Conservation (phyloP, 495 filamentous ascomycete genomes). For the Hypoxylon trugodes region DNA sequence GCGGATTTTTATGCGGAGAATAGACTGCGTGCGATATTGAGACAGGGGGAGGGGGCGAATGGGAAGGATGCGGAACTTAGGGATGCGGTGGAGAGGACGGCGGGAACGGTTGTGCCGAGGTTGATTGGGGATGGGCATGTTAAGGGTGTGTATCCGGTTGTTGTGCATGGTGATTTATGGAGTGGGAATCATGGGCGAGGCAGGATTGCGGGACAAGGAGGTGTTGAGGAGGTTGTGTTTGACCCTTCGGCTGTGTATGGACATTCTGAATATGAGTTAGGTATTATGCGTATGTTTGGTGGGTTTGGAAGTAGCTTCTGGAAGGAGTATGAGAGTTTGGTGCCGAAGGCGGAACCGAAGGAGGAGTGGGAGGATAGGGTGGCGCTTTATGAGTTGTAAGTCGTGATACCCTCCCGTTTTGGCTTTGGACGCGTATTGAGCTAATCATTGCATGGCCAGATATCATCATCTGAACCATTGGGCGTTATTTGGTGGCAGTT, state of each 20-base stretch:
- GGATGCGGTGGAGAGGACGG: constrained; percentile 65
- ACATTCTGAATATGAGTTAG: constrained; percentile 89
- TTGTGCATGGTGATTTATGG: constrained; percentile 93
- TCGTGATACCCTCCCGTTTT: constrained; percentile 28
- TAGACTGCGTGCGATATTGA: constrained; percentile 70
- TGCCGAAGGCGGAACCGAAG: constrained; percentile 81
- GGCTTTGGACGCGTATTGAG: background rate
- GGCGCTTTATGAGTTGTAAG: constrained; percentile 81
- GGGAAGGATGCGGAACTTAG: constrained; percentile 67
- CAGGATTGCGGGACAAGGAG: constrained; percentile 64
- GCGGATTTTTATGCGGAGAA: constrained; percentile 83
- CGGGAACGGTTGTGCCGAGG: constrained; percentile 69
- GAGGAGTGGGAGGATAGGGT: constrained; percentile 86
- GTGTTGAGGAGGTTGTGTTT: constrained; percentile 80
- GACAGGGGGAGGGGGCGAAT: constrained; percentile 64
- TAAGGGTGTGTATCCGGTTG: constrained; percentile 70
- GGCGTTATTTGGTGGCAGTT: constrained; percentile 82
- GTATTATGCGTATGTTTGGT: constrained; percentile 97
- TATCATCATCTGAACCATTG: constrained; percentile 93
- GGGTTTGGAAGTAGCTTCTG: constrained; percentile 80
- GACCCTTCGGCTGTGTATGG: constrained; percentile 82
- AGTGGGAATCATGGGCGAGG: constrained; percentile 82
- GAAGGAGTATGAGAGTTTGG: constrained; percentile 75
- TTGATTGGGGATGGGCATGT: constrained; percentile 74
- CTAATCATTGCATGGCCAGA: constrained; percentile 51